Base-by-base conservation (phyloP, 441 rosid species). In the Bocquillonia castaneifolia region DNA sequence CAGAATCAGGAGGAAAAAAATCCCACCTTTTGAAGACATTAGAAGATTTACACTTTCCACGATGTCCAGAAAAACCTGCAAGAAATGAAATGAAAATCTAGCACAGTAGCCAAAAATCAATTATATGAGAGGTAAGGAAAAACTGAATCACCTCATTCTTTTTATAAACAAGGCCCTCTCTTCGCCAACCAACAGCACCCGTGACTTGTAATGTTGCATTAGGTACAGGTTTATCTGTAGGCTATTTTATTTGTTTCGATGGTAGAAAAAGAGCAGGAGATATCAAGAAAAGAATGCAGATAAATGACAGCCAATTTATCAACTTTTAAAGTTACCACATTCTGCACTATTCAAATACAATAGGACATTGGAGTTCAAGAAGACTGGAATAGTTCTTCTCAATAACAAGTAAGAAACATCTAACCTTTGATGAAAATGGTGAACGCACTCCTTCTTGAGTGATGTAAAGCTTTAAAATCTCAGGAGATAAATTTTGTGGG, bases 141-240 rank as follows among this genome's bases (percentile, higher is more conserved):
- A 48, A 20, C 45, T 50, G 44, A 68, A 60, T 78, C 74, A 90
- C 99, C 93, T 94, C 99, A 76, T 94, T 92, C 85, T 94, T 92
- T 73, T 94, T 94, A 78, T 94, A 92, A 75, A 67, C 78, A 78
- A 92, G 98, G 54, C 98, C 99, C 84, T 94, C 99, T 79, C 99
- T 92, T 67, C 99, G 87, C 98, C 98, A 94, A 65, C 99, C 99
- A 77, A 94, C 98, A 71, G 98, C 98, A 76, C 99, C 98, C 0
- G 99, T 94, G 76, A 94, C 99, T 94, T 94, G 99, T 76, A 94
- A 80, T 31, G 99, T 94, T 54, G 99, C 99, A 84, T 94, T 94
- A 29, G 99, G 99, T 53, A 92, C 92, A 66, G 97, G 91, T 81
- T 76, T 94, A 73, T 94, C 98, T 36, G 90, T 71, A 0, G 96